Base-by-base conservation (phyloP, 2,329 filamentous ascomycete genomes). In the Aulographum hederae region DNA sequence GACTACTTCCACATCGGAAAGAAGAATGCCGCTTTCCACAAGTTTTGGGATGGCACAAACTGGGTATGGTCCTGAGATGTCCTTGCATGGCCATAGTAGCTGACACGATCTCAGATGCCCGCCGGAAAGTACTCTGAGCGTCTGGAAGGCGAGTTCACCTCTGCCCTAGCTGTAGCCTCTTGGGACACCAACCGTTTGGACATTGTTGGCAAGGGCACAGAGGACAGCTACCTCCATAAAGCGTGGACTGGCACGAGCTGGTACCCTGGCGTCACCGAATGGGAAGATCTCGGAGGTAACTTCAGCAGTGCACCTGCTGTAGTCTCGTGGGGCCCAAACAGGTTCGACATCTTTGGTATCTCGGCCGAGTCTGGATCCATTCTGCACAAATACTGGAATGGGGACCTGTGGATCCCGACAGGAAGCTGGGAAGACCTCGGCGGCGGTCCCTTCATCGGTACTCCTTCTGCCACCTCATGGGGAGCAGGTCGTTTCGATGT, bases 1-100 rank as follows among this genome's bases (percentile, higher is more conserved):
- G 37, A 40, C 17, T 25, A 38, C 20, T 38, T 40, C 28, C 47
- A 43, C 4, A 38, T 46, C 8, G 44, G 46, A n/a, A n/a, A n/a
- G n/a, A n/a, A n/a, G n/a, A n/a, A n/a, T n/a, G n/a, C n/a, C n/a
- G n/a, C n/a, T n/a, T n/a, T n/a, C n/a, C n/a, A n/a, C n/a, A n/a
- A n/a, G n/a, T n/a, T n/a, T n/a, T n/a, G n/a, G n/a, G n/a, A n/a
- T n/a, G n/a, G n/a, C n/a, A n/a, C n/a, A n/a, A n/a, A n/a, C n/a
- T n/a, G n/a, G n/a, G n/a, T n/a, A n/a, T n/a, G n/a, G n/a, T n/a
- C n/a, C n/a, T n/a, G n/a, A n/a, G n/a, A n/a, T n/a, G n/a, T n/a
- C n/a, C n/a, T n/a, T n/a, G n/a, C n/a, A n/a, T n/a, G n/a, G n/a
- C n/a, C n/a, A n/a, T n/a, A n/a, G n/a, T n/a, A n/a, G n/a, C n/a